Evolutionary conservation across 148 eudicot species (phyloP).

Genomic region (Selenicereus undatus): DNA sequence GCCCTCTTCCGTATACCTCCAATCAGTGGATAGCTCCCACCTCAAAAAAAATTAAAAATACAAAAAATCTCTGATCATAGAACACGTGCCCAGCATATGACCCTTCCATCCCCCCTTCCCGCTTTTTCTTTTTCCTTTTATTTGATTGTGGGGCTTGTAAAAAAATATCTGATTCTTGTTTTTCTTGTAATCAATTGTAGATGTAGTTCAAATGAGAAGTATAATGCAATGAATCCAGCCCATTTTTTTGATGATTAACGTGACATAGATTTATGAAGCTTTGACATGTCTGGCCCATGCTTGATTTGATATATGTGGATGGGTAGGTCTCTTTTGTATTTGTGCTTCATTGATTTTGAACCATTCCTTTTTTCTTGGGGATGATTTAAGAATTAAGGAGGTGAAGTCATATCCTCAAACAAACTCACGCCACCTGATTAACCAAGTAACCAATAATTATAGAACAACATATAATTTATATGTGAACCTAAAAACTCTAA

Average conservation of each 20-base stretch:
- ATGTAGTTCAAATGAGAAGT: not conserved
- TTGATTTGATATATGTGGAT: no score
- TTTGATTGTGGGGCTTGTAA: not conserved
- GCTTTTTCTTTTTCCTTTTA: not conserved
- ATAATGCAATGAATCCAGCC: not conserved
- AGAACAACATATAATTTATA: no score
- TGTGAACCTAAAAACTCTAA: no score
- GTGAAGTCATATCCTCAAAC: no score
- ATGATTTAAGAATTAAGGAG: no score
- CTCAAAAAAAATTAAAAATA: not conserved
- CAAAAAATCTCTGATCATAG: not conserved
- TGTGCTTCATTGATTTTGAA: no score
- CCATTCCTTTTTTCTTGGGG: no score
- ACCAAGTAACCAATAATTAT: no score
- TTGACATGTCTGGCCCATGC: not conserved
- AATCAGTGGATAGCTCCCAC: not conserved
- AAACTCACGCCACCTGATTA: no score
- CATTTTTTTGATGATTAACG: not conserved
- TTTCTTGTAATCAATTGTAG: not conserved
- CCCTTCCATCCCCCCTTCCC: not conserved
- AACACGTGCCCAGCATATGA: conserved; percentile 4
- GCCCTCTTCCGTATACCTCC: not conserved
- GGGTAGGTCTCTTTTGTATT: no score
- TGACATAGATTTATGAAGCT: not conserved
- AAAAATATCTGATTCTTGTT: not conserved